Evolutionary conservation across 2,329 filamentous ascomycete species (phyloP), one percentile per base, ranked within the genome.

Genomic region (Colletotrichum orchidophilum): DNA sequence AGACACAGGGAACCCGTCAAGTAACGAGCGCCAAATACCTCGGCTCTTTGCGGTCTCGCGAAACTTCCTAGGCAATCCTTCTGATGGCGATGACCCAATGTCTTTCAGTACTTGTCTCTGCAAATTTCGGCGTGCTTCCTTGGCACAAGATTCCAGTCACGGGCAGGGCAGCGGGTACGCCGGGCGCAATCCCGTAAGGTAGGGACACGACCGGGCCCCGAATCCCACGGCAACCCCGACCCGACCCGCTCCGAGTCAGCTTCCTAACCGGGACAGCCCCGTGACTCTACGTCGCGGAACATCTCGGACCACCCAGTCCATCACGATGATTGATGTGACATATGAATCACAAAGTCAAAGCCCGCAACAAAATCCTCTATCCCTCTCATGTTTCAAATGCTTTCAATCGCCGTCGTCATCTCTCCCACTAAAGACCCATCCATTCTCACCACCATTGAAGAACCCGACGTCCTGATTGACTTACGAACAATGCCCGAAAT

Each of bases 401-500:
- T 46, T 46, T 21, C n/a, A 46, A 21, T 46, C 39, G 39, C 39
- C 5, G 39, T 46, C 7, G 39, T 21, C 39, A 21, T 7, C 39
- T 46, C 39, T 9, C 8, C 21, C 18, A 46, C 39, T 6, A 42
- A 42, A 42, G 7, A 3, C 39, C 18, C 39, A 3, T 8, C 39
- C 39, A n/a, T 11, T 11, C 18, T n/a, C 39, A 46, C 18, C 18
- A 46, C 11, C 39, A 11, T 46, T 9, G 3, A 9, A 6, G 2
- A 4, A 3, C 7, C 39, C 3, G n/a, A 3, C 39, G 39, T 18
- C 18, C 0, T 21, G 7, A 46, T 8, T 18, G 21, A 46, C 18
- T 15, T 35, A 12, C 12, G 11, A 15, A 5, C 24, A 5, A 61
- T 61, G 59, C 12, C 50, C 39, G 63, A 27, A 1, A 79, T 80